phyloP scores from a whole-genome alignment of 176 grass and related monocot species.

The Dendrocalamus sinicus region DNA sequence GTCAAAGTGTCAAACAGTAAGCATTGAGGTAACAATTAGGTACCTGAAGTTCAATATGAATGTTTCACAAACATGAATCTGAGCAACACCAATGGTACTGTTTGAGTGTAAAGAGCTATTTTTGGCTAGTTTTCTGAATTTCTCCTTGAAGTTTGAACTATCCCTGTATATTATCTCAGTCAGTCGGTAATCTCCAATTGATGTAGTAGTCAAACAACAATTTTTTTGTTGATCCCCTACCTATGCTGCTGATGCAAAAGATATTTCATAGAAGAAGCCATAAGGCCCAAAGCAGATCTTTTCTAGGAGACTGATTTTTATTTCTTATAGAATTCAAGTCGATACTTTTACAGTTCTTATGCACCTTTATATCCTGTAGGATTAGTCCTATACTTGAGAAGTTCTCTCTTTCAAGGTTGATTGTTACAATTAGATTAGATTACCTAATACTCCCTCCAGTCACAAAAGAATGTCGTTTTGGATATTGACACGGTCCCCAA shows the following conservation, averaged over 20 bases:
- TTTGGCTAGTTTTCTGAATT: conserved; percentile 9
- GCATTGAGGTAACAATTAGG: not conserved
- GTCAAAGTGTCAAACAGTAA: not conserved
- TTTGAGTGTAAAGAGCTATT: conserved; percentile 1
- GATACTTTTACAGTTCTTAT: not conserved
- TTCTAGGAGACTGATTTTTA: not conserved
- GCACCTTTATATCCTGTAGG: not conserved
- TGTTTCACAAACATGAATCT: not conserved
- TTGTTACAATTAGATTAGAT: not conserved
- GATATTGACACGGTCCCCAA: no score
- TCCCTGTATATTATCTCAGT: conserved; percentile 20
- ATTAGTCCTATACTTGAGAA: not conserved
- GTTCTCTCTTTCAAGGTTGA: not conserved
- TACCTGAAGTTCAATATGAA: not conserved
- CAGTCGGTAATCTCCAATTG: not conserved
- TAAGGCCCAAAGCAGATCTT: not conserved
- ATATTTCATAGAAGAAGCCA: not conserved
- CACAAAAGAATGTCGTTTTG: no score
- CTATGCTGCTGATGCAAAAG: not conserved
- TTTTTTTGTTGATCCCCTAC: not conserved
- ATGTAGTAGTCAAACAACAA: not conserved
- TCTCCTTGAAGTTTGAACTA: not conserved
- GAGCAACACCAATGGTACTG: not conserved
- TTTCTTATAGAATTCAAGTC: no score
- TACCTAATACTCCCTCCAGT: not conserved